A percentile compares a stretch with the other conserved stretches of the same genome.
These are phyloP conservation scores for Macrolepiota fuliginosa DNA, from an alignment of 768 basidiomycete species.

Conservation along the genomic window DNA sequence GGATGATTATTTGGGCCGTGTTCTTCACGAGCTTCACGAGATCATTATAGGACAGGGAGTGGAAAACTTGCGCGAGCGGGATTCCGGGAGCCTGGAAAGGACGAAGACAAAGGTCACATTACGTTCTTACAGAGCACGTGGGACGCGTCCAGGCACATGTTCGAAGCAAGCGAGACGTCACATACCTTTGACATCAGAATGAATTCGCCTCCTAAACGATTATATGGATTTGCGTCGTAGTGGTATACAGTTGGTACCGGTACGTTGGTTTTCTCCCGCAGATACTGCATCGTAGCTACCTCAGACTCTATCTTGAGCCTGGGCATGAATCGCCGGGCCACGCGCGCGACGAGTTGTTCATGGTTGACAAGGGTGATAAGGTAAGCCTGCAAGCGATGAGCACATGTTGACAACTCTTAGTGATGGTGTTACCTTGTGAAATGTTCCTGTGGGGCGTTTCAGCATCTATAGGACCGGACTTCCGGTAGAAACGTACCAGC, in stretches of 20 bases:
- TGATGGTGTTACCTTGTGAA: slow-evolving; percentile 61
- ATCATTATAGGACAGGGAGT: slow-evolving; percentile 62
- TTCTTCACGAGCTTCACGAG: slow-evolving; percentile 66
- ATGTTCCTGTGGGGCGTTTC: slow-evolving; percentile 55
- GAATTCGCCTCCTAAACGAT: slow-evolving; percentile 81
- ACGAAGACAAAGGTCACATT: slow-evolving; percentile 11
- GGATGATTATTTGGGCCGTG: slow-evolving; percentile 64
- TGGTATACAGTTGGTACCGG: slow-evolving; percentile 76
- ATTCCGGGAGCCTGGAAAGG: slow-evolving; percentile 64
- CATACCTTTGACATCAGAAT: slow-evolving; percentile 84
- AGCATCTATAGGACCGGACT: slow-evolving; percentile 1
- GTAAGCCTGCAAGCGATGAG: slow-evolving; percentile 57
- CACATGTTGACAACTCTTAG: background rate
- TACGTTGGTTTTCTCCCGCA: slow-evolving; percentile 65
- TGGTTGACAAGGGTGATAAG: slow-evolving; percentile 63
- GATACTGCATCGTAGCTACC: slow-evolving; percentile 80
- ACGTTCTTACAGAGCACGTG: slow-evolving; percentile 18
- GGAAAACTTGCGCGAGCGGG: slow-evolving; percentile 68
- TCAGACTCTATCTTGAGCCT: slow-evolving; percentile 86
- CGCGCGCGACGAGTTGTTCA: slow-evolving; percentile 68
- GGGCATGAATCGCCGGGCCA: slow-evolving; percentile 85
- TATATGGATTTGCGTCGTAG: slow-evolving; percentile 82
- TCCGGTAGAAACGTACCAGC: slow-evolving; percentile 49
- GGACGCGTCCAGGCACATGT: background rate
- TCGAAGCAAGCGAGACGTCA: slow-evolving; percentile 10